phyloP scores from a whole-genome alignment of 2,329 filamentous ascomycete species.

The Colletotrichum incanum region DNA sequence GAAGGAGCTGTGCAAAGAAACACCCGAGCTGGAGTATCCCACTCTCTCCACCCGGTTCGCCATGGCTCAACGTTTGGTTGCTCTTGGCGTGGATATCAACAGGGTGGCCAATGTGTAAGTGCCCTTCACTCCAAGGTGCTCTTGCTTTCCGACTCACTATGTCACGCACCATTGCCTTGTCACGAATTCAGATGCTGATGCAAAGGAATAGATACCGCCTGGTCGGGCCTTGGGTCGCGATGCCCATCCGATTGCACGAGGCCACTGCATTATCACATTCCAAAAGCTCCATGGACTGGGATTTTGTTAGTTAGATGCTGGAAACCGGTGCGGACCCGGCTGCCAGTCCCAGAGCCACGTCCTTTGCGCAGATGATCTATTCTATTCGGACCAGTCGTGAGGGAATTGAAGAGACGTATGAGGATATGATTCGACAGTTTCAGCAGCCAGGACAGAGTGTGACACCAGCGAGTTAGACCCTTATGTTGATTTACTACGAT shows the following conservation, averaged over 20 bases:
- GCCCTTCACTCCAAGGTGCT: background rate
- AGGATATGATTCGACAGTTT: background rate
- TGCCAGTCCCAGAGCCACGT: background rate
- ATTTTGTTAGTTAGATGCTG: background rate
- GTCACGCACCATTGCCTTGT: background rate
- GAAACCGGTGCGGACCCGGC: background rate
- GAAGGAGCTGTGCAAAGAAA: conserved; percentile 2
- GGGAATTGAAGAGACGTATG: background rate
- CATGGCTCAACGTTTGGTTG: conserved; percentile 16
- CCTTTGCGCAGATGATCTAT: background rate
- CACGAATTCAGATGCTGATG: background rate
- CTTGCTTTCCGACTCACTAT: background rate
- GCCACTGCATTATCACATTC: background rate
- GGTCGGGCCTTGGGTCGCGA: background rate
- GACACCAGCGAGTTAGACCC: background rate
- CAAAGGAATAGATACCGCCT: background rate
- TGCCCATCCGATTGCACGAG: background rate
- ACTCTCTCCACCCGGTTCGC: conserved; percentile 8
- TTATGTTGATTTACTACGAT: background rate
- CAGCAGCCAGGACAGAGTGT: background rate
- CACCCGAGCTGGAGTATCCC: conserved; percentile 13
- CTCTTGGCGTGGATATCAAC: background rate
- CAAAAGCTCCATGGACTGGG: background rate
- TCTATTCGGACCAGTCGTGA: background rate
- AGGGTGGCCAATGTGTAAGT: background rate